Evolutionary conservation across 805 yeast genomes (phyloP).

Genomic region (Nakazawaea laoshanensis): DNA sequence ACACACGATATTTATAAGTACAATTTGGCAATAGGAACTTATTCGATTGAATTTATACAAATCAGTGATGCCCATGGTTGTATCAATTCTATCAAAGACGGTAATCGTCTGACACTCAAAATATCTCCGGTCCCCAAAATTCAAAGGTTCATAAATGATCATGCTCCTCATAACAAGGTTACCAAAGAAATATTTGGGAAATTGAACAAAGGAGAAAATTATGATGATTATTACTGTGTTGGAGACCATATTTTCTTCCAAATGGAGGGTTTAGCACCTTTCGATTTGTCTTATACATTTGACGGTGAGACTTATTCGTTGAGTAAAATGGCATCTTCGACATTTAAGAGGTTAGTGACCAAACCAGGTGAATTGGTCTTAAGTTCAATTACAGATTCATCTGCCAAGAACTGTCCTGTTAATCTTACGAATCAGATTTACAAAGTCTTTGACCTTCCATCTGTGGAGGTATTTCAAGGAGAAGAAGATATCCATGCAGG

Average conservation of each 20-base stretch:
- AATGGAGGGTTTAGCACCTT: conserved; percentile 74
- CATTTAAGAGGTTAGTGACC: conserved; percentile 64
- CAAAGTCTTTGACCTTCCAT: conserved; percentile 41
- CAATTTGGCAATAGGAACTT: conserved; percentile 59
- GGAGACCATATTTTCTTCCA: conserved; percentile 83
- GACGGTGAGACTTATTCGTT: conserved; percentile 54
- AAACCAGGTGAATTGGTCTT: conserved; percentile 72
- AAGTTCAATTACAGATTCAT: conserved; percentile 62
- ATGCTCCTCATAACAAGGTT: conserved; percentile 1
- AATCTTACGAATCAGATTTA: conserved; percentile 33
- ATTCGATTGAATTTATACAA: conserved; percentile 46
- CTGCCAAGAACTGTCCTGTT: conserved; percentile 62
- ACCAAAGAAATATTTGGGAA: conserved; percentile 1
- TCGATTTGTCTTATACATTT: conserved; percentile 66
- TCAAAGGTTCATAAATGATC: conserved; percentile 24
- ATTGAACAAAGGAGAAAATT: conserved; percentile 5
- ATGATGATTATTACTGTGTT: conserved; percentile 59
- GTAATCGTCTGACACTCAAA: conserved; percentile 42
- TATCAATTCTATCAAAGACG: conserved; percentile 18
- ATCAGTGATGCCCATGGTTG: conserved; percentile 72
- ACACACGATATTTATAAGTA: conserved; percentile 34
- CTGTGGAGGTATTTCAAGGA: conserved; percentile 83
- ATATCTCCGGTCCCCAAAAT: conserved; percentile 77
- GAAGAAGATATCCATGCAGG: conserved; percentile 89
- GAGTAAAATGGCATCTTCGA: conserved; percentile 28